phyloP scores from a whole-genome alignment of 23 red algal genomes.

The Gracilaria vermiculophylla region DNA sequence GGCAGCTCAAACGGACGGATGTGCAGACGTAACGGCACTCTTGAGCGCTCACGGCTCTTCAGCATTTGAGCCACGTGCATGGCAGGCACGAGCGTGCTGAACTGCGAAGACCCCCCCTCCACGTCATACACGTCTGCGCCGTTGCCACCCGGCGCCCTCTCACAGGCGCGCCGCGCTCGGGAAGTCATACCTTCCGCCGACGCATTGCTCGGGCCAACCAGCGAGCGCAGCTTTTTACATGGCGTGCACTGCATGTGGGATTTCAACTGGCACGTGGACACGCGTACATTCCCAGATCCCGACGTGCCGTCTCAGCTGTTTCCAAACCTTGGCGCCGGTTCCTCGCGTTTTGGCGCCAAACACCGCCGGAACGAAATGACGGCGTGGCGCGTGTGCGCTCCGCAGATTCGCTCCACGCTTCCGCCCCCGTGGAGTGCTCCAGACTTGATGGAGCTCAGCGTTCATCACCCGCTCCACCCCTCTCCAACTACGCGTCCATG shows the following conservation, averaged over 20 bases:
- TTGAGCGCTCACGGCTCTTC: background rate
- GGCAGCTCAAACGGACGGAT: slow-evolving; percentile 18
- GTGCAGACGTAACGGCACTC: slow-evolving; percentile 5
- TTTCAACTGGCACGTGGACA: background rate
- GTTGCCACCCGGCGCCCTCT: background rate
- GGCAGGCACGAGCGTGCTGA: background rate
- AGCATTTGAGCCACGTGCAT: background rate
- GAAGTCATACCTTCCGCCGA: background rate
- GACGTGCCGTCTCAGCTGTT: background rate
- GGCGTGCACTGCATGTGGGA: background rate
- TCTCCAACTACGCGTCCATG: background rate
- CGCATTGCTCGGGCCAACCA: background rate
- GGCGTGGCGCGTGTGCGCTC: background rate
- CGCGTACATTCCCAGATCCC: background rate
- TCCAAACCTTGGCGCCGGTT: background rate
- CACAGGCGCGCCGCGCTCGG: background rate
- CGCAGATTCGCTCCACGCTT: too few relatives aligned
- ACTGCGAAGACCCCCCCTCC: background rate
- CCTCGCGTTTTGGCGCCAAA: background rate
- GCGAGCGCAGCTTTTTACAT: background rate
- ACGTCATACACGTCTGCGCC: background rate
- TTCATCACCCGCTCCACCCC: too few relatives aligned
- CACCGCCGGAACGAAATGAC: background rate
- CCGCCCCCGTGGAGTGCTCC: too few relatives aligned
- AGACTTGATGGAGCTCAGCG: background rate